phyloP scores from a whole-genome alignment of 768 basidiomycete species.

The Xanthoconium purpureum region DNA sequence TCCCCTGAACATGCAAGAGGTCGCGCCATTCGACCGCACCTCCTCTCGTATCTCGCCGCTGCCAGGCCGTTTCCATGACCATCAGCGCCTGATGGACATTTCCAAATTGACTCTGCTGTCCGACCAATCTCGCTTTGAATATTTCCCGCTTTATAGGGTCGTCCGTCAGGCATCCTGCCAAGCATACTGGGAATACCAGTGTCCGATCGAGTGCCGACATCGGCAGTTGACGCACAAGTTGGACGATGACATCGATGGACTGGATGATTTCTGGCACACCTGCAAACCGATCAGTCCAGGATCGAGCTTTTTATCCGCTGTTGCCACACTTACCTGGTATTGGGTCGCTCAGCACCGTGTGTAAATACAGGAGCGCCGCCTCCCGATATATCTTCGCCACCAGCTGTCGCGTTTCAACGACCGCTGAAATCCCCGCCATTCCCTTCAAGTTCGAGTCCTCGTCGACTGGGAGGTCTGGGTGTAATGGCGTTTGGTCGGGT shows the following conservation, averaged over 20 bases:
- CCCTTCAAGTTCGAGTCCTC: conserved; percentile 22
- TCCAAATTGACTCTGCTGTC: conserved; percentile 55
- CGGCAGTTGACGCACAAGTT: conserved; percentile 51
- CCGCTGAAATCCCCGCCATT: conserved; percentile 29
- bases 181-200: conserved; percentile 68
- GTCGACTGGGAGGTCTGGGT: conserved; percentile 36
- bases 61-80: conserved; percentile 70
- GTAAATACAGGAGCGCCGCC: conserved; percentile 61
- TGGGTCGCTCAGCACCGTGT: conserved; percentile 66
- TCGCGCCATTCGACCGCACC: conserved; percentile 60
- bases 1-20: conserved; percentile 36
- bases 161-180: conserved; percentile 73
- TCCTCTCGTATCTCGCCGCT: conserved; percentile 55
- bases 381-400: conserved; percentile 63
- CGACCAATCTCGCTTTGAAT: conserved; percentile 54
- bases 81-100: conserved; percentile 56
- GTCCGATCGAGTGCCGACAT: conserved; percentile 62
- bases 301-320: not conserved
- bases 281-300: conserved; percentile 28
- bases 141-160: conserved; percentile 55
- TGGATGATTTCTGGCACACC: conserved; percentile 69
- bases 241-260: conserved; percentile 54
- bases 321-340: conserved; percentile 56
- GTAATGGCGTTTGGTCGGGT: conserved; percentile 37
- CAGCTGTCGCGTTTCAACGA: conserved; percentile 45